phyloP scores from a whole-genome alignment of 164 flowering plant genomes.

The Saururus chinensis region DNA sequence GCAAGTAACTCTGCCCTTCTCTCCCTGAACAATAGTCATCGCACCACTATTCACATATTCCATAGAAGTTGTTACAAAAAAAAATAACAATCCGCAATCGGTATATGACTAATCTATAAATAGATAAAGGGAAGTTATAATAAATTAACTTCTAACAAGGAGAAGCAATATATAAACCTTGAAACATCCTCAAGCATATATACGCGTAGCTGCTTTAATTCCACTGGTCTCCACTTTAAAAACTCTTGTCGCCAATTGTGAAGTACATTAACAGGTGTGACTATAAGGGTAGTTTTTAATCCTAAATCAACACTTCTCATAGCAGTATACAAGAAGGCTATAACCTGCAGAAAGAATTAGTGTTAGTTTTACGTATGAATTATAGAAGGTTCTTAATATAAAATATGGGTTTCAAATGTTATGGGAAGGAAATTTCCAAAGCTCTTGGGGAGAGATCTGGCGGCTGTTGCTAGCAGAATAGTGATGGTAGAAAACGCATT shows the following conservation, averaged over 20 bases:
- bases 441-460: no score
- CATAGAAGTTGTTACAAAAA: no score
- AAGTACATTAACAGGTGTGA: slow-evolving; percentile 94
- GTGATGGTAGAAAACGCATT: no score
- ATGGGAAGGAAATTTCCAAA: no score
- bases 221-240: slow-evolving; percentile 81
- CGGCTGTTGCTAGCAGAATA: no score
- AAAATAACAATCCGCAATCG: background rate
- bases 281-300: slow-evolving; percentile 78
- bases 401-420: no score
- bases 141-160: no score
- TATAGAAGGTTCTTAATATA: no score
- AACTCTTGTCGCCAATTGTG: slow-evolving; percentile 98
- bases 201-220: slow-evolving; percentile 72
- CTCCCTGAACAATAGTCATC: slow-evolving; percentile 33
- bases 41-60: background rate
- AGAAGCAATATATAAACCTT: slow-evolving; percentile 35
- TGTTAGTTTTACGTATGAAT: no score
- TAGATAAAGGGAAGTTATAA: background rate
- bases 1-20: slow-evolving; percentile 60
- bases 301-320: slow-evolving; percentile 88
- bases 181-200: slow-evolving; percentile 90
- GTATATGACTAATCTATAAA: background rate
- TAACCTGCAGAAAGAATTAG: slow-evolving; percentile 60
- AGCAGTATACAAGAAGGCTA: slow-evolving; percentile 84